A percentile compares a stretch with the other conserved stretches of the same genome.
Evolutionary conservation across 2,329 filamentous ascomycete species (phyloP).

Genomic region (Neobulgaria alba): DNA sequence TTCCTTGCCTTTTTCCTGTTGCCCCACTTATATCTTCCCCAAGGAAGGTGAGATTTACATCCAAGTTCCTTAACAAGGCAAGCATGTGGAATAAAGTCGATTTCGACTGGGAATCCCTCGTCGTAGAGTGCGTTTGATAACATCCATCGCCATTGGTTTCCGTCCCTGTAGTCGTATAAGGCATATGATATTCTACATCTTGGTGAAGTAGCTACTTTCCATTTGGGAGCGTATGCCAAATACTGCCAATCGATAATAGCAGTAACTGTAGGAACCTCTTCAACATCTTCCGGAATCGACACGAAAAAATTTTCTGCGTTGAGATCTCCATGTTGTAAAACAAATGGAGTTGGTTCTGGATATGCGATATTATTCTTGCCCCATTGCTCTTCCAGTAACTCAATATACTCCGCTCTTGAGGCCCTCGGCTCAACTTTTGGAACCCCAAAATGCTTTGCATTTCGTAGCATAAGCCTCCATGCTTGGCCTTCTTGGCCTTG

Average conservation of each 20-base stretch:
- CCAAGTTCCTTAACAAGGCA: no score
- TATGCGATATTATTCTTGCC: background rate
- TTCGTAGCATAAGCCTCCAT: slow-evolving; percentile 1
- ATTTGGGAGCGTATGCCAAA: slow-evolving; percentile 2
- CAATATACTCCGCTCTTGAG: slow-evolving; percentile 1
- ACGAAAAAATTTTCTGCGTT: slow-evolving; percentile 3
- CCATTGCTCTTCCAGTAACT: background rate
- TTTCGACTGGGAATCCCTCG: slow-evolving; percentile 4
- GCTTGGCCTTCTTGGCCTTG: background rate
- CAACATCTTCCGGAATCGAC: background rate
- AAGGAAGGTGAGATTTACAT: no score
- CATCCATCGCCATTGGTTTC: slow-evolving; percentile 6
- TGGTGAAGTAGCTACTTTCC: background rate
- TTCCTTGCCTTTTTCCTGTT: no score
- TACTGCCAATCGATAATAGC: slow-evolving; percentile 5
- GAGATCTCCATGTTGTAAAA: slow-evolving; percentile 4
- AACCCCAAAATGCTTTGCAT: background rate
- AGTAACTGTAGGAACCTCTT: slow-evolving; percentile 1
- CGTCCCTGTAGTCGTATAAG: no score
- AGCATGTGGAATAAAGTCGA: no score
- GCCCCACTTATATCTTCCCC: no score
- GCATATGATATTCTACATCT: no score
- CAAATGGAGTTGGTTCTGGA: background rate
- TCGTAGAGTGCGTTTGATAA: slow-evolving; percentile 3
- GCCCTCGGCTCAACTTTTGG: slow-evolving; percentile 2